Evolutionary conservation across 1,284 basidiomycete genomes (phyloP).

Genomic region (Coriolopsis trogii): DNA sequence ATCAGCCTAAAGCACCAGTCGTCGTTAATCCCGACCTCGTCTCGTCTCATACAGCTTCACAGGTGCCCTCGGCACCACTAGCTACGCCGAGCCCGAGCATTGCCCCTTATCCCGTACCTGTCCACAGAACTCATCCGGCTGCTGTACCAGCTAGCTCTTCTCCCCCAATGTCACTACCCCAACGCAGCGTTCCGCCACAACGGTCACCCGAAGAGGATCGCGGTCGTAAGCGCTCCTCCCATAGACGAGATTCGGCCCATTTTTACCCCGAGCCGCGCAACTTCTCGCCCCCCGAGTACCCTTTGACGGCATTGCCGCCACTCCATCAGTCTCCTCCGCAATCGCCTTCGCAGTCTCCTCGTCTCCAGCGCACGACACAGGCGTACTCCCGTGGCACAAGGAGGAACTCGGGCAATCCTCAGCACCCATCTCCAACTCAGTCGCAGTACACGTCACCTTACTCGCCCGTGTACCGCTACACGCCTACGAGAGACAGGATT

Average conservation of each 20-base stretch:
- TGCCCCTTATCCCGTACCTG: background rate
- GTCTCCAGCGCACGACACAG: slow-evolving; percentile 8
- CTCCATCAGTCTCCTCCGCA: slow-evolving; percentile 1
- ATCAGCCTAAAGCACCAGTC: slow-evolving; percentile 7
- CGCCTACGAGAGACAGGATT: slow-evolving; percentile 21
- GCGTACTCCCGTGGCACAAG: slow-evolving; percentile 18
- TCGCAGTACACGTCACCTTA: background rate
- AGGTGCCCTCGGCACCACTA: background rate
- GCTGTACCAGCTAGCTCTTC: background rate
- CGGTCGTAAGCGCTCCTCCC: slow-evolving; percentile 14
- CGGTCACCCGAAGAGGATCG: slow-evolving; percentile 4
- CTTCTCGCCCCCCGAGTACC: background rate
- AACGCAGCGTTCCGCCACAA: background rate
- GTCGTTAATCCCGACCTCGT: background rate
- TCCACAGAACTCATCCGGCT: background rate
- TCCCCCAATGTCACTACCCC: background rate
- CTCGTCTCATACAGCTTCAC: background rate
- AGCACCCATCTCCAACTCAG: too few species aligned
- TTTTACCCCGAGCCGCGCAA: slow-evolving; percentile 3
- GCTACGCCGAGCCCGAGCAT: background rate
- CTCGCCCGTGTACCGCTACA: slow-evolving; percentile 17
- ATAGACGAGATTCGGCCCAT: slow-evolving; percentile 21
- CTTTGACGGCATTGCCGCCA: background rate
- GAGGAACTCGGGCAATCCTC: slow-evolving; percentile 9
- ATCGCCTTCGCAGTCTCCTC: background rate